Base-by-base conservation (phyloP, 345 rosid species). In the Hirschfeldia incana region DNA sequence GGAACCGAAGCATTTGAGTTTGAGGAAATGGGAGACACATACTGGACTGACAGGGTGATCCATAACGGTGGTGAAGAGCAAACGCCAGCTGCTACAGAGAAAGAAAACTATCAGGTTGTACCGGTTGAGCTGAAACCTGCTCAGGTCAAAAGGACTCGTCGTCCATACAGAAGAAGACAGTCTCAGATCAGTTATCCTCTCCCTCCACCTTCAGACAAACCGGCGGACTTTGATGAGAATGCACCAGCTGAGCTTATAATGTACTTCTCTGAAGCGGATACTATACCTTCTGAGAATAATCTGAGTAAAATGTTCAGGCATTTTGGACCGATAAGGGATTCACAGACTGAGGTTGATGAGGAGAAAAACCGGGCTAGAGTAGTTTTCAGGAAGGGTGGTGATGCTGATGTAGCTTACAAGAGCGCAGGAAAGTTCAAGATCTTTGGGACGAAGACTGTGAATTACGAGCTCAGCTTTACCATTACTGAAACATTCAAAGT, bases 11-110 rank as follows among this genome's bases (percentile, higher is more conserved):
- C 97, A 74, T 94, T 91, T 76, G 97, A 92, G 81, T 94, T 92
- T 78, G 98, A 91, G 83, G 72, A 94, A 79, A 87, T 87, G 96
- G 91, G 83, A 44, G 98, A 94, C 77, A 90, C 98, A 65, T 94
- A 91, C 72, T 94, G 98, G 98, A 94, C 95, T 39, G 97, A 94
- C 86, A 87, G 94, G 79, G 85, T 93, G 71, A 87, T 92, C 39
- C 89, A 91, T 75, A 94, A 94, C 83, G 96, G 97, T 53, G 87
- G 89, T n/a, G 97, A 89, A 78, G 98, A 90, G 90, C 92, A 89
- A 53, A 89, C 81, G n/a, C 88, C 84, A 73, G 29, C 82, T 26
- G 29, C 82, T 26, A 78, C 81, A 49, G 85, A 77, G 61, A 88
- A 81, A 81, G 80, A 76, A 34, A 88, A 84, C 16, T 83, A 87